These are phyloP conservation scores for Vairimorpha apis DNA, from an alignment of 371 early-diverging fungal species.

Conservation along the genomic window DNA sequence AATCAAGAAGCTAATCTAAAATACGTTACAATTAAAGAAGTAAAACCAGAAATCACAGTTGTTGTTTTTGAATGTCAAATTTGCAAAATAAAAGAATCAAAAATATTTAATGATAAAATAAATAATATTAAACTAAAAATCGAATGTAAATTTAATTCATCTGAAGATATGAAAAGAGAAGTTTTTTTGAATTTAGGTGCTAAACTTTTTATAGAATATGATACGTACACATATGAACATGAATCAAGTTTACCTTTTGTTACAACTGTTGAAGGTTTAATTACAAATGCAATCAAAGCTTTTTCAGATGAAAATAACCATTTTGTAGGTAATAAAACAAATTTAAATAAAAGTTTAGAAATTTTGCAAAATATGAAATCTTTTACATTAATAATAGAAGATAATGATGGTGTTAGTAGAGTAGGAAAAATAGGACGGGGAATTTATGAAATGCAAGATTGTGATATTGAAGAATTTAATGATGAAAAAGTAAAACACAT, in stretches of 20 bases:
- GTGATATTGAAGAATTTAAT: slow-evolving; percentile 35
- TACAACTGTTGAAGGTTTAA: slow-evolving; percentile 24
- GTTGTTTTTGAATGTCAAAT: slow-evolving; percentile 33
- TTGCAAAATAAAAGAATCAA: slow-evolving; percentile 24
- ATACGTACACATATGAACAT: slow-evolving; percentile 7
- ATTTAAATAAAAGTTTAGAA: slow-evolving; percentile 18
- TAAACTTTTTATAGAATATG: slow-evolving; percentile 18
- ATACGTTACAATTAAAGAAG: slow-evolving; percentile 6
- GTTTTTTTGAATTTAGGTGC: slow-evolving; percentile 15
- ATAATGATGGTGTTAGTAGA: slow-evolving; percentile 42
- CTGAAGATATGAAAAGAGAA: slow-evolving; percentile 31
- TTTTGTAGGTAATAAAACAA: not conserved
- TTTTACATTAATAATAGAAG: slow-evolving; percentile 47
- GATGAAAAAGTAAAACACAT: slow-evolving; percentile 35
- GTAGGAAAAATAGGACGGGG: slow-evolving; percentile 34
- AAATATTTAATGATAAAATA: slow-evolving; percentile 13
- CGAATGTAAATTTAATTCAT: slow-evolving; percentile 25
- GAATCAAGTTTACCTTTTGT: slow-evolving; percentile 3
- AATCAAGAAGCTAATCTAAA: slow-evolving; percentile 4
- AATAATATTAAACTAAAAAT: slow-evolving; percentile 15
- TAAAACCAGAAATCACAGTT: slow-evolving; percentile 16
- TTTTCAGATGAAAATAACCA: not conserved
- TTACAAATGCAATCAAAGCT: slow-evolving; percentile 16
- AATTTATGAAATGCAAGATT: slow-evolving; percentile 29
- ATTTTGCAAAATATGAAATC: not conserved